Evolutionary conservation across 148 eudicot genomes (phyloP).

Genomic region (Vaccinium vitisidaea): DNA sequence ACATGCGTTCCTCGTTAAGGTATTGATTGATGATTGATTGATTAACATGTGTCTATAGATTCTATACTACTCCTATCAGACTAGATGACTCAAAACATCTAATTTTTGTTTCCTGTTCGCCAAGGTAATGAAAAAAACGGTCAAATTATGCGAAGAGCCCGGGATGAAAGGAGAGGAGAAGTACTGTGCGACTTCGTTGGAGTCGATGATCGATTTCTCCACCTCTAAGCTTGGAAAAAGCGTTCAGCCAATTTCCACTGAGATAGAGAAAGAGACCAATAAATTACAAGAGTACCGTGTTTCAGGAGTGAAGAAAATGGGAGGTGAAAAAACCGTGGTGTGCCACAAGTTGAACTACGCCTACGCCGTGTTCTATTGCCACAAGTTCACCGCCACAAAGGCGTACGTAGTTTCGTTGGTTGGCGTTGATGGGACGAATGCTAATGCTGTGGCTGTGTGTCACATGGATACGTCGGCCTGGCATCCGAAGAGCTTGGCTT

Average conservation of each 20-base stretch:
- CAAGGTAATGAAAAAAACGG: neutral
- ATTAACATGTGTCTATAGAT: too few species aligned
- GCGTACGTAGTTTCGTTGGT: conserved; percentile 22
- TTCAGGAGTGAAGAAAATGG: conserved; percentile 15
- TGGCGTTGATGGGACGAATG: too few species aligned
- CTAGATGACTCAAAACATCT: too few species aligned
- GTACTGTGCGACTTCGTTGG: conserved; percentile 28
- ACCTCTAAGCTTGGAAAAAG: conserved; percentile 17
- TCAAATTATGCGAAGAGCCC: conserved; percentile 15
- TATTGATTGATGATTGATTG: too few species aligned
- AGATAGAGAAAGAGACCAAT: neutral
- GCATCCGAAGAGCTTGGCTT: too few species aligned
- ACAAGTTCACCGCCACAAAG: conserved; percentile 18
- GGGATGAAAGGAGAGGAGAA: conserved; percentile 21
- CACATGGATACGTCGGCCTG: too few species aligned
- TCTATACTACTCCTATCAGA: too few species aligned
- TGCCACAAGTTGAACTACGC: conserved; percentile 39
- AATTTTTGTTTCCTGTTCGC: too few species aligned
- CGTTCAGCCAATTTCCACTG: conserved; percentile 15
- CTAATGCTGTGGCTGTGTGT: too few species aligned
- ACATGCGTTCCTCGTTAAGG: too few species aligned
- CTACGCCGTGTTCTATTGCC: conserved; percentile 37
- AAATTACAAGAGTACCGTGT: conserved; percentile 17
- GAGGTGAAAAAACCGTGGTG: conserved; percentile 17
- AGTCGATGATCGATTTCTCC: conserved; percentile 25